Conservation (phyloP, 108 stramenopile genomes). For the Cyclotella choctawhatcheeana region DNA sequence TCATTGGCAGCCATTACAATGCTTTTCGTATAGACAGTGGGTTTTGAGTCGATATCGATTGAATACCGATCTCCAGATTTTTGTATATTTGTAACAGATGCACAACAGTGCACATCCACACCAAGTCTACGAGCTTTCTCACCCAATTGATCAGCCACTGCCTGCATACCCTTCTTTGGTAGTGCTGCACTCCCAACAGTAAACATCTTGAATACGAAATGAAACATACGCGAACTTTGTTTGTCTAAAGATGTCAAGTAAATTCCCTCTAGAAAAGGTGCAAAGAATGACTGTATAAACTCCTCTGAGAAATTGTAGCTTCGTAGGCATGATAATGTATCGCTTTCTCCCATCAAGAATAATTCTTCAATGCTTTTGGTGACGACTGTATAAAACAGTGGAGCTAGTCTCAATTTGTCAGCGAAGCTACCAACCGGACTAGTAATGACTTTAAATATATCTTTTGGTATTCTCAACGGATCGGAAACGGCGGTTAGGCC, state of each 20-base stretch:
- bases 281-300: conserved; percentile 76
- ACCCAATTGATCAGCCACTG: conserved; percentile 69
- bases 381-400: conserved; percentile 64
- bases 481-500: conserved; percentile 70
- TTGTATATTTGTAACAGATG: conserved; percentile 37
- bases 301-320: conserved; percentile 76
- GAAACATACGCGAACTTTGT: conserved; percentile 88
- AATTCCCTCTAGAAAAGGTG: conserved; percentile 87
- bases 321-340: conserved; percentile 63
- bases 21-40: conserved; percentile 32
- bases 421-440: conserved; percentile 69
- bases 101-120: conserved; percentile 47
- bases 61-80: conserved; percentile 14
- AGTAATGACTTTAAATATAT: conserved; percentile 53
- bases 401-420: conserved; percentile 74
- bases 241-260: conserved; percentile 73
- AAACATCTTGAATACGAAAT: conserved; percentile 90
- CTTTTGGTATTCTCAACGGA: conserved; percentile 72
- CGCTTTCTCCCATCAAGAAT: conserved; percentile 76
- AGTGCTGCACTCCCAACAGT: conserved; percentile 73
- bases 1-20: conserved; percentile 88
- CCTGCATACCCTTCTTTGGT: conserved; percentile 77
- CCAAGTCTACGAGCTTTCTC: conserved; percentile 56
- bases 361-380: conserved; percentile 64
- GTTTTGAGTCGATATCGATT: conserved; percentile 10